Base-by-base conservation (phyloP, 1,284 basidiomycete species). In the Trichosporon ovoides region DNA sequence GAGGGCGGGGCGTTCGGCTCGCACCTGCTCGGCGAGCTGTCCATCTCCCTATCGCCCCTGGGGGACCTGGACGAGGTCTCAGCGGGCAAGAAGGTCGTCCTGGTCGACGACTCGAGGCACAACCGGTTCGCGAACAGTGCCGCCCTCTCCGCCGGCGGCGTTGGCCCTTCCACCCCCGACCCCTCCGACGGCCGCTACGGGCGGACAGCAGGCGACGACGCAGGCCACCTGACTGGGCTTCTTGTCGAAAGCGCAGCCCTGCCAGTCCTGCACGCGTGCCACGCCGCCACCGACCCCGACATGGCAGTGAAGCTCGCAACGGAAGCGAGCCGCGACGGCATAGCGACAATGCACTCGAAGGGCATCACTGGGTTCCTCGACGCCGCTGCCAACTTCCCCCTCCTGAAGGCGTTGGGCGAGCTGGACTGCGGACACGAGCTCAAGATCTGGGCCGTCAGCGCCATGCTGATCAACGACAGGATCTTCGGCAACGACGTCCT, bases 401-500 rank as follows among this genome's bases (percentile, higher is more conserved):
- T 31, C 4, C 19, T 52, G 12, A 35, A 35, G 14, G 50, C 34
- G 33, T 34, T 52, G 33, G 37, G 37, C 34, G 33, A 9, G 12
- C 33, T 52, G 11, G 50, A 52, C 34, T 33, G 37, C 50, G 13
- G 19, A 0, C 34, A 35, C 10, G 19, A 36, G 5, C 50, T 52
- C n/a, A 35, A 35, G 19, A 36, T 36, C 33, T 52, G 50, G 50
- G 50, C 50, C 16, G 18, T 19, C 3, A 36, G n/a, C 13, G 24
- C 24, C 33, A 52, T 52, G 50, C 50, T 52, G 12, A 36, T 52
- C 50, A 52, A 52, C 34, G 50, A 52, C 34, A 33, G 37, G 6
- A 35, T 52, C 12, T 52, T 52, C 19, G 50, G 50, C 13, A 35
- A 33, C 10, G 34, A 19, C 34, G 14, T 22, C 19, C 50, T 52